A percentile compares a stretch with the other conserved stretches of the same genome.
phyloP scores from a whole-genome alignment of 176 grass and related monocot species.

The Pontederia crassipes region DNA sequence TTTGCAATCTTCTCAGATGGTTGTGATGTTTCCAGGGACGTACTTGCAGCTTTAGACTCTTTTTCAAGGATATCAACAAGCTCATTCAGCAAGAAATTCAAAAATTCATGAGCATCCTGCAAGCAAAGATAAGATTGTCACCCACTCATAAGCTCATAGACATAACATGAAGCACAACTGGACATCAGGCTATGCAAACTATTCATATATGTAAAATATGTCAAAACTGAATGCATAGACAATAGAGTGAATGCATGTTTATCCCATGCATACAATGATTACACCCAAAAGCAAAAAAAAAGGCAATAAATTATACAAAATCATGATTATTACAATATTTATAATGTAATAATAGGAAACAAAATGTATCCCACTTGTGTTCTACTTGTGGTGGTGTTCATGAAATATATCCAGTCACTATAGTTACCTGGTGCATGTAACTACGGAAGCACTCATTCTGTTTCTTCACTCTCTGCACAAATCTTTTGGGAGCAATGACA shows the following conservation, averaged over 20 bases:
- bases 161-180: not conserved
- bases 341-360: too few relatives aligned
- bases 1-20: conserved; percentile 15
- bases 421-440: conserved; percentile 90
- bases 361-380: too few relatives aligned
- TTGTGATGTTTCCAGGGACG: conserved; percentile 7
- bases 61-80: conserved; percentile 28
- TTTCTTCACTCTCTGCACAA: conserved; percentile 93
- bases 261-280: too few relatives aligned
- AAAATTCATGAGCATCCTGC: conserved; percentile 31
- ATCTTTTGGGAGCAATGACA: conserved; percentile 80
- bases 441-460: conserved; percentile 91
- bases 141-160: too few relatives aligned
- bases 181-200: not conserved
- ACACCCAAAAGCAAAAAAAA: too few relatives aligned
- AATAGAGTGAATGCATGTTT: too few relatives aligned
- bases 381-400: too few relatives aligned
- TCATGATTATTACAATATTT: too few relatives aligned
- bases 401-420: not conserved
- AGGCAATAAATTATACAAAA: too few relatives aligned
- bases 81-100: conserved; percentile 27
- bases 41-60: conserved; percentile 14
- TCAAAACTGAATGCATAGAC: too few relatives aligned
- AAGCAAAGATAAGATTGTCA: not conserved
- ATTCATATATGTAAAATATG: not conserved